Conservation (phyloP, 441 rosid species). For the Euphorbia schlechtendalii region DNA sequence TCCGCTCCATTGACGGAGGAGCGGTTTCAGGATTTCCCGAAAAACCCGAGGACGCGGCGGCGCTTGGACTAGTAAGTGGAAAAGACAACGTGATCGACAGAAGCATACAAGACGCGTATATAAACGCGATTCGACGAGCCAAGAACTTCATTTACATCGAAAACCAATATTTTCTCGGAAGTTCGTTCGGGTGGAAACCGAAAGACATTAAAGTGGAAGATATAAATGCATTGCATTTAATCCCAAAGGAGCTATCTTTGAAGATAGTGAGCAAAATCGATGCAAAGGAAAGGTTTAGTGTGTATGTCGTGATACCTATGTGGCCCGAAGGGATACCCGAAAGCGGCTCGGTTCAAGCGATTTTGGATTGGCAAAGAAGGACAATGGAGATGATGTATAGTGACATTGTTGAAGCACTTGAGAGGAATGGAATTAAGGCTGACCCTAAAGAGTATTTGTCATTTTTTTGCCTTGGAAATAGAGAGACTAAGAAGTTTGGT, state of each 20-base stretch:
- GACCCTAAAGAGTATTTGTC: conserved; percentile 78
- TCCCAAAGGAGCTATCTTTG: conserved; percentile 78
- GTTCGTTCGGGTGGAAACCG: conserved; percentile 73
- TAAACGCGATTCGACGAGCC: conserved; percentile 89
- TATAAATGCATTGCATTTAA: conserved; percentile 64
- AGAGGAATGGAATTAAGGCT: conserved; percentile 42
- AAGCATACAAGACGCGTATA: conserved; percentile 91
- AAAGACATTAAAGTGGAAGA: conserved; percentile 68
- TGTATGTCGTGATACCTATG: conserved; percentile 86
- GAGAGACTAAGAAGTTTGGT: conserved; percentile 68
- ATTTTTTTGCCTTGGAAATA: conserved; percentile 88
- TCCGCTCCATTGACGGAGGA: conserved; percentile 92
- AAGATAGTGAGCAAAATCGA: conserved; percentile 84
- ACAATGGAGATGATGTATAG: conserved; percentile 96
- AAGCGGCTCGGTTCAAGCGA: conserved; percentile 89
- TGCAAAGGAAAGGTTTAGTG: conserved; percentile 73
- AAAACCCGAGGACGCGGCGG: conserved; percentile 71
- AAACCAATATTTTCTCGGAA: conserved; percentile 92
- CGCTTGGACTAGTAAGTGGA: conserved; percentile 79
- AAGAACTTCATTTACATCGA: conserved; percentile 82
- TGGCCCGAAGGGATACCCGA: conserved; percentile 99
- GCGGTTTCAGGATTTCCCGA: conserved; percentile 89
- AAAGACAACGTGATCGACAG: conserved; percentile 83
- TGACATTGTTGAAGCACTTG: conserved; percentile 59
- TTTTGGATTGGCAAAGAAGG: conserved; percentile 86